Evolutionary conservation across 2,329 filamentous ascomycete species (phyloP).

Genomic region (Xylariaceae sp.): DNA sequence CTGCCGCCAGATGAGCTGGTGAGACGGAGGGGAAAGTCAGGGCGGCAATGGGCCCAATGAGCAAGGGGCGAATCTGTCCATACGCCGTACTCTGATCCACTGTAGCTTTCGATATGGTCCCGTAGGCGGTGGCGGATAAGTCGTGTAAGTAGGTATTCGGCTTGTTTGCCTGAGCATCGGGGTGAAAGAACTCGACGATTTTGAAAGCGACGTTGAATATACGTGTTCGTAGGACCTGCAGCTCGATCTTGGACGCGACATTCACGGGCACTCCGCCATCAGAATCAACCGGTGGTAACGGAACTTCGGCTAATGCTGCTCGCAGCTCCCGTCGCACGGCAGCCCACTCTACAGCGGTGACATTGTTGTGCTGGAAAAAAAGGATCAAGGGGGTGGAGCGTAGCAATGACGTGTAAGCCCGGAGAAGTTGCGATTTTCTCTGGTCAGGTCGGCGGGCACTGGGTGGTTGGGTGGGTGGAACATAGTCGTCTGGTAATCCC

Average conservation of each 20-base stretch:
- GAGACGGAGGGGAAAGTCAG: constrained; percentile 82
- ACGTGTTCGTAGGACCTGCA: constrained; percentile 85
- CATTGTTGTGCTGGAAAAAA: constrained; percentile 74
- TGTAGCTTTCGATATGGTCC: constrained; percentile 45
- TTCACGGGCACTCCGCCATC: constrained; percentile 47
- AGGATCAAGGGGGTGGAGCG: constrained; percentile 84
- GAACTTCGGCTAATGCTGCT: constrained; percentile 47
- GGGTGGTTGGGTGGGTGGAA: constrained; percentile 76
- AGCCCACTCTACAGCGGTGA: constrained; percentile 73
- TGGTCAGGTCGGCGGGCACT: constrained; percentile 84
- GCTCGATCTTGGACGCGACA: constrained; percentile 65
- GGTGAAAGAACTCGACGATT: constrained; percentile 81
- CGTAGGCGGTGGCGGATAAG: constrained; percentile 56
- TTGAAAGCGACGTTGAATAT: constrained; percentile 86
- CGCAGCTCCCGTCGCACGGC: constrained; percentile 71
- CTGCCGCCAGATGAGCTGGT: constrained; percentile 80
- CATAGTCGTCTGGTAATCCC: constrained; percentile 49
- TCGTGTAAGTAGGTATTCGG: constrained; percentile 53
- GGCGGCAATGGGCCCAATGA: constrained; percentile 79
- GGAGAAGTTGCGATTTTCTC: constrained; percentile 85
- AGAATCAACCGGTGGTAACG: constrained; percentile 34
- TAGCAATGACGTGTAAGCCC: constrained; percentile 85
- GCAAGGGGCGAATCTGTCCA: constrained; percentile 69
- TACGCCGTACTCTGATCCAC: constrained; percentile 46
- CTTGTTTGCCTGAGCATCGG: constrained; percentile 42